These are phyloP conservation scores for Fraxinus ornus DNA, from an alignment of 305 asterid genomes.

Conservation along the genomic window DNA sequence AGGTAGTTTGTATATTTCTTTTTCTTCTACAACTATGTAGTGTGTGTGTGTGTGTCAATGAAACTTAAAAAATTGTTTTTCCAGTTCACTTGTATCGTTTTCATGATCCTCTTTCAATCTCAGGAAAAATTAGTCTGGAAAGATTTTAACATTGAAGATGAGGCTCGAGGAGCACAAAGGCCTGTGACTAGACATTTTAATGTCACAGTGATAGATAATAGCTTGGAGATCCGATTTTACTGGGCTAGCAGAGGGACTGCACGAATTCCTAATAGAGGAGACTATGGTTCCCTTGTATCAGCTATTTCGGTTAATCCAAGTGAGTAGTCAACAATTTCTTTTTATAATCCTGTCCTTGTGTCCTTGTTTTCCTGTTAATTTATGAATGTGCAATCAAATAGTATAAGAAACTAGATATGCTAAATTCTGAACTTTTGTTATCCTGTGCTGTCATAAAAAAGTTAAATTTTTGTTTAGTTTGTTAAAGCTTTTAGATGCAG, in stretches of 20 bases:
- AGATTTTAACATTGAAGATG: constrained; percentile 71
- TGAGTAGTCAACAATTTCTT: constrained; percentile 34
- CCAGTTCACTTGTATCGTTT: constrained; percentile 13
- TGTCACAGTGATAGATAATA: constrained; percentile 51
- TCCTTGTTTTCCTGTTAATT: background rate
- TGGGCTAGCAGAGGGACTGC: constrained; percentile 87
- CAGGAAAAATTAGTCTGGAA: constrained; percentile 65
- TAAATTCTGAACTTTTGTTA: background rate
- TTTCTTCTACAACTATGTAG: background rate
- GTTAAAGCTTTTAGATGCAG: background rate
- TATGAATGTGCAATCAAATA: background rate
- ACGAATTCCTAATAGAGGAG: constrained; percentile 76
- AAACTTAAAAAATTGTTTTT: background rate
- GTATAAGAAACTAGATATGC: background rate
- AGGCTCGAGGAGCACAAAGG: constrained; percentile 64
- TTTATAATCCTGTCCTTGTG: background rate
- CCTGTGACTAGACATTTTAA: constrained; percentile 52
- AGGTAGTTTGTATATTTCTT: constrained; percentile 44
- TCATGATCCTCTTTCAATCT: constrained; percentile 29
- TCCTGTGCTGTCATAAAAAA: background rate
- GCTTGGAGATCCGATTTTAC: constrained; percentile 47
- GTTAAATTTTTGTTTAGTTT: background rate
- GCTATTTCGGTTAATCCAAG: constrained; percentile 89
- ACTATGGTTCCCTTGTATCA: constrained; percentile 84
- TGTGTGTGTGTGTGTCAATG: background rate